These are phyloP conservation scores for Sphenostylis stenocarpa DNA, from an alignment of 306 rosid species.

Conservation along the genomic window DNA sequence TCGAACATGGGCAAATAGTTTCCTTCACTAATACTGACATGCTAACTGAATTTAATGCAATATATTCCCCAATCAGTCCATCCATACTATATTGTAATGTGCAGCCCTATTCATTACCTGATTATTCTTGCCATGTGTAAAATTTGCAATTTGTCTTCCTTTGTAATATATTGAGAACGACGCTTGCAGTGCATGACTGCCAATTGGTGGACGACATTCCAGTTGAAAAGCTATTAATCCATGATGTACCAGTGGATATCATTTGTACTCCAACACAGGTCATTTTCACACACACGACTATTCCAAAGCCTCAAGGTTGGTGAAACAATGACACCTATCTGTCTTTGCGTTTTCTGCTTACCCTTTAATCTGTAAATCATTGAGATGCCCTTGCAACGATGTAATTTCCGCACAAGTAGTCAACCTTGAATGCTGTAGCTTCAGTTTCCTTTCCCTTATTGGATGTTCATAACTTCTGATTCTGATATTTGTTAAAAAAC, in stretches of 20 bases:
- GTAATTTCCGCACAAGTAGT: neutral
- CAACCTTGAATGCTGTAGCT: neutral
- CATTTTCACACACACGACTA: conserved; percentile 63
- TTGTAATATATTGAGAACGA: conserved; percentile 13
- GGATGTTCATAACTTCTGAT: conserved; percentile 6
- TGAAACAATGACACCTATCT: conserved; percentile 24
- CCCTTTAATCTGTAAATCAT: neutral
- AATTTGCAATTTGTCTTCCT: neutral
- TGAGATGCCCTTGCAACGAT: neutral
- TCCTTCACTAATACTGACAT: neutral
- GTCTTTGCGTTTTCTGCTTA: neutral
- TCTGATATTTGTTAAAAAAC: neutral
- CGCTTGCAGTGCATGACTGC: conserved; percentile 75
- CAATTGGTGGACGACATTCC: conserved; percentile 90
- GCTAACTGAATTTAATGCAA: conserved; percentile 13
- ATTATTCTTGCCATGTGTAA: neutral
- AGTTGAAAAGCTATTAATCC: conserved; percentile 71
- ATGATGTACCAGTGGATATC: conserved; percentile 89
- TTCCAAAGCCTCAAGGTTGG: conserved; percentile 92
- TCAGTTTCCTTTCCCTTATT: neutral
- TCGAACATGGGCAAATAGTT: neutral
- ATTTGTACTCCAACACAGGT: conserved; percentile 85
- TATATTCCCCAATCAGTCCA: neutral
- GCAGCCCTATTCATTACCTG: neutral
- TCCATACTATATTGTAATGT: neutral